Percentiles rank a stretch among this genome's conserved stretches.
phyloP scores from a whole-genome alignment of 192 early-diverging fungal genomes.

The Linnemannia exigua region DNA sequence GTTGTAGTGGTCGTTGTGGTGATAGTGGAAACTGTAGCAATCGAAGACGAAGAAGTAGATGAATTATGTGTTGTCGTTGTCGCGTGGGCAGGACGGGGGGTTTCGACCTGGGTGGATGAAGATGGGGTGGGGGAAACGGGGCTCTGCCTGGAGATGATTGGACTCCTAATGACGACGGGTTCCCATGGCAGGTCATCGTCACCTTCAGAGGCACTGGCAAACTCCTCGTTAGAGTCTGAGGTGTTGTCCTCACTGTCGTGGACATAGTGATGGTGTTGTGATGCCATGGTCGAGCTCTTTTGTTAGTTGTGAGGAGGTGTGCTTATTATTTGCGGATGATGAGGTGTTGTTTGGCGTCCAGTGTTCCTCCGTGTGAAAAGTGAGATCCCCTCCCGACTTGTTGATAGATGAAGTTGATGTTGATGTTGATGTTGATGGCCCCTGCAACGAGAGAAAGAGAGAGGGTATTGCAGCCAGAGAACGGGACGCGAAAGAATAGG shows the following conservation, averaged over 20 bases:
- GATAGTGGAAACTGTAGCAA: too few species aligned
- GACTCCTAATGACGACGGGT: slow-evolving; percentile 39
- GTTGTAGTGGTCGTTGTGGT: background rate
- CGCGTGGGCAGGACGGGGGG: slow-evolving; percentile 4
- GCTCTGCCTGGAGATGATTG: slow-evolving; percentile 38
- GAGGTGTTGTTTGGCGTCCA: background rate
- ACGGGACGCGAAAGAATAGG: too few species aligned
- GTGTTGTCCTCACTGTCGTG: slow-evolving; percentile 30
- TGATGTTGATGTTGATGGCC: too few species aligned
- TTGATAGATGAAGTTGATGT: too few species aligned
- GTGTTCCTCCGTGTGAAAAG: background rate
- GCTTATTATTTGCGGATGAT: background rate
- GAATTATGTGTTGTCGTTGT: background rate
- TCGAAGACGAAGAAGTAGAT: background rate
- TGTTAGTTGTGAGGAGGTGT: background rate
- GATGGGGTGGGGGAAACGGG: background rate
- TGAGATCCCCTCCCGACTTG: too few species aligned
- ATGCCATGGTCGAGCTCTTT: slow-evolving; percentile 7
- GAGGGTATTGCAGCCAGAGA: too few species aligned
- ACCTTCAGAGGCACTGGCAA: slow-evolving; percentile 55
- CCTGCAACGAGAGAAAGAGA: too few species aligned
- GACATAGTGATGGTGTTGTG: background rate
- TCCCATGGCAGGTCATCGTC: slow-evolving; percentile 55
- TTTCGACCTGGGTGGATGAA: background rate
- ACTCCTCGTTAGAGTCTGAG: slow-evolving; percentile 54